Percentiles rank a stretch among this genome's conserved stretches.
These are phyloP conservation scores for Rhodotorula paludigena DNA, from an alignment of 768 basidiomycete genomes.

Conservation along the genomic window DNA sequence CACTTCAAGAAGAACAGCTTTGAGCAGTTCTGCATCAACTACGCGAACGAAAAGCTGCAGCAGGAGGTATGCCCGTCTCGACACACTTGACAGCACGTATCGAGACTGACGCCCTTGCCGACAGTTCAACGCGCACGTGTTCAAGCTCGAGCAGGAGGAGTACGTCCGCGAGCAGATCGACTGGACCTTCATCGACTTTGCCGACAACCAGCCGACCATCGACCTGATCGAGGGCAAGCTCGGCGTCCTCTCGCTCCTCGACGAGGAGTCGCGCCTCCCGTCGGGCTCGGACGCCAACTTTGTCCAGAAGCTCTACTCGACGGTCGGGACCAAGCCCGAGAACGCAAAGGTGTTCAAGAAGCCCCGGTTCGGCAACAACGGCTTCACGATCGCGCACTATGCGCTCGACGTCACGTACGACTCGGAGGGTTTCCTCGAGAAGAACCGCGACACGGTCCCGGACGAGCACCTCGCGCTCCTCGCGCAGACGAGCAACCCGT, in stretches of 20 bases:
- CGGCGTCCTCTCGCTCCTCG: constrained; percentile 86
- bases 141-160: constrained; percentile 98
- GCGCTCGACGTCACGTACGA: constrained; percentile 98
- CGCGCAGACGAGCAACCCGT: constrained; percentile 77
- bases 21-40: constrained; percentile 99
- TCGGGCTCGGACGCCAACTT: constrained; percentile 87
- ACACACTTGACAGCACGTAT: neutral
- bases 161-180: constrained; percentile 97
- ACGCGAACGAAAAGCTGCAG: constrained; percentile 95
- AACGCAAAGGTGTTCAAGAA: constrained; percentile 92
- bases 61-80: constrained; percentile 76
- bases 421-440: constrained; percentile 95
- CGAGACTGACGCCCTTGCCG: neutral
- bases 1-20: constrained; percentile 51
- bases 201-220: constrained; percentile 96
- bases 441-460: constrained; percentile 97
- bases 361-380: constrained; percentile 93
- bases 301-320: constrained; percentile 81
- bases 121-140: constrained; percentile 97
- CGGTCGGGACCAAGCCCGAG: constrained; percentile 70
- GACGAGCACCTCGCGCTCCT: constrained; percentile 93
- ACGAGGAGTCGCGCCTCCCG: constrained; percentile 96
- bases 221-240: constrained; percentile 97
- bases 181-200: constrained; percentile 98
- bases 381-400: constrained; percentile 97